Evolutionary conservation across 1,284 basidiomycete species (phyloP).

Genomic region (Fomitopsis betulina): DNA sequence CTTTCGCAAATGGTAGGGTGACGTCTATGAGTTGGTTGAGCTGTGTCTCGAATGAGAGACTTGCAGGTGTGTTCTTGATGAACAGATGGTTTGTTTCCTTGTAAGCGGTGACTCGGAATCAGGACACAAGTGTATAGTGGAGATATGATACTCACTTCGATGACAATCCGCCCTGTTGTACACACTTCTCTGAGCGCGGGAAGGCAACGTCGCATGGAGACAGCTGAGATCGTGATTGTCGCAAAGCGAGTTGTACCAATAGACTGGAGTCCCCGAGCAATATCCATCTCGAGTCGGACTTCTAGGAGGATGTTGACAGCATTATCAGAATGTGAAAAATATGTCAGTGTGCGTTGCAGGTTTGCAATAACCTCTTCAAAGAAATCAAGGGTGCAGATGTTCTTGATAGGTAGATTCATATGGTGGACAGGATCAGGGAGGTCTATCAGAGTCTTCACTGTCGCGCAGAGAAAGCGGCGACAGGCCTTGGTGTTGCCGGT

Average conservation of each 20-base stretch:
- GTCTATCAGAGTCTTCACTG: slow-evolving; percentile 23
- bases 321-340: slow-evolving; percentile 2
- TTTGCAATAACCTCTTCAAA: background rate
- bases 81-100: slow-evolving; percentile 1
- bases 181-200: slow-evolving; percentile 12
- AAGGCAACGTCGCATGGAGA: slow-evolving; percentile 19
- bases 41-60: slow-evolving; percentile 9
- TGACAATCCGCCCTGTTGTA: background rate
- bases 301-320: background rate
- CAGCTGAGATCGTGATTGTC: slow-evolving; percentile 17
- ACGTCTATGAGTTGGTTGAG: slow-evolving; percentile 16
- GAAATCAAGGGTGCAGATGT: slow-evolving; percentile 22
- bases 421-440: slow-evolving; percentile 29
- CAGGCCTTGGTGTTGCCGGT: slow-evolving; percentile 29
- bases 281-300: background rate
- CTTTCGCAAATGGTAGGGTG: slow-evolving; percentile 18
- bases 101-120: too few relatives aligned
- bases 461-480: slow-evolving; percentile 14
- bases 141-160: slow-evolving; percentile 1
- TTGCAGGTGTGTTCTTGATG: background rate
- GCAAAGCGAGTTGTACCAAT: slow-evolving; percentile 29
- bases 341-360: background rate
- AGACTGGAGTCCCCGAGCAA: slow-evolving; percentile 21
- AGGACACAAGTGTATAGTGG: too few relatives aligned
- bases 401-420: slow-evolving; percentile 24